Percentiles rank a stretch among this genome's conserved stretches.
Evolutionary conservation across 257 asterid species (phyloP).

Genomic region (Ajuga chamaepitys): DNA sequence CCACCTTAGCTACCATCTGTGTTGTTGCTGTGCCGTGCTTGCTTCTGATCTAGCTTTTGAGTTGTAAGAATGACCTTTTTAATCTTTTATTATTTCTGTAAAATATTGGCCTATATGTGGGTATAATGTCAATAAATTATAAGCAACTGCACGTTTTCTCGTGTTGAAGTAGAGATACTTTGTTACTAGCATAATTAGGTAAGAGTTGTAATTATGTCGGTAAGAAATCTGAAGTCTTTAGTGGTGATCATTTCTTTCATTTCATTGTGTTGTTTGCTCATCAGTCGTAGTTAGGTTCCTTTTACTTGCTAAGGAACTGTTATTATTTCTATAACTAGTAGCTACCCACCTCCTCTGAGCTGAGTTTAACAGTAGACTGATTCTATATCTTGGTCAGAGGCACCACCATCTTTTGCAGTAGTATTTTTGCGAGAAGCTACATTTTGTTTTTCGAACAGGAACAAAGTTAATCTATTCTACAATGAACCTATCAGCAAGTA

Average conservation of each 20-base stretch:
- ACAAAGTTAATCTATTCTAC: background rate
- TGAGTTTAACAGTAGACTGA: background rate
- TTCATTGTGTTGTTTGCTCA: background rate
- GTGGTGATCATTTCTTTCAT: background rate
- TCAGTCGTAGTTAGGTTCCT: background rate
- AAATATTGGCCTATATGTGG: background rate
- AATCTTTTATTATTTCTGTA: slow-evolving; percentile 7
- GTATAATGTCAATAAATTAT: background rate
- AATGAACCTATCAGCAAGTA: background rate
- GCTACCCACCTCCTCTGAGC: background rate
- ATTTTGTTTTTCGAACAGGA: background rate
- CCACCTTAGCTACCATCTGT: slow-evolving; percentile 72
- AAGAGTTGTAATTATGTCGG: background rate
- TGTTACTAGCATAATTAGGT: background rate
- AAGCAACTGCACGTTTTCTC: background rate
- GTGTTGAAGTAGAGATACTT: background rate
- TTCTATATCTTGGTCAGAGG: background rate
- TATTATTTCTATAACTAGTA: background rate
- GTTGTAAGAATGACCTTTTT: background rate
- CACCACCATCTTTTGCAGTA: background rate
- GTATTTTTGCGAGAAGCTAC: background rate
- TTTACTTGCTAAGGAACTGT: background rate
- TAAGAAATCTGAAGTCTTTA: slow-evolving; percentile 1
- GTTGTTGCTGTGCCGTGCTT: slow-evolving; percentile 54
- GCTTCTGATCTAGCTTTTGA: slow-evolving; percentile 49